A percentile compares a stretch with the other conserved stretches of the same genome.
Evolutionary conservation across 495 filamentous ascomycete species (phyloP).

Genomic region (Aspergillus biplanus): DNA sequence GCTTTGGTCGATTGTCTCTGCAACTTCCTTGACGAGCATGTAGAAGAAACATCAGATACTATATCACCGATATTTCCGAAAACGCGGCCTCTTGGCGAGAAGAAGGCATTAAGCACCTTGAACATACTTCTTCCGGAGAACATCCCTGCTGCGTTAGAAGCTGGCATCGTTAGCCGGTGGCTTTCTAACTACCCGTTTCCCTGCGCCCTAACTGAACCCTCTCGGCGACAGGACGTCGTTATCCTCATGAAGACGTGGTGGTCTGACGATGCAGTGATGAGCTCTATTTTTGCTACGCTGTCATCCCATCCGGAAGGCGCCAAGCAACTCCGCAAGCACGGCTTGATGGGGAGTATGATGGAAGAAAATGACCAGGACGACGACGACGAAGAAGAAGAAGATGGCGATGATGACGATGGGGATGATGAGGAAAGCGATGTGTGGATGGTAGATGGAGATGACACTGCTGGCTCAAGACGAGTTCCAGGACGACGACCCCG

Average conservation of each 20-base stretch:
- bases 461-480: conserved; percentile 42
- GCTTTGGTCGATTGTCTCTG: conserved; percentile 52
- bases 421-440: conserved; percentile 45
- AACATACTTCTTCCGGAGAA: conserved; percentile 45
- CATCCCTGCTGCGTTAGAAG: conserved; percentile 42
- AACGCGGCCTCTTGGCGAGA: conserved; percentile 47
- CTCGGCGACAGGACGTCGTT: conserved; percentile 45
- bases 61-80: conserved; percentile 49
- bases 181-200: conserved; percentile 55
- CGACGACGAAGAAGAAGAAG: conserved; percentile 49
- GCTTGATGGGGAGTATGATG: conserved; percentile 48
- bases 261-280: conserved; percentile 51
- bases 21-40: conserved; percentile 51
- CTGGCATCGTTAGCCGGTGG: conserved; percentile 53
- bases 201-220: conserved; percentile 39
- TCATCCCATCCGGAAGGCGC: conserved; percentile 36
- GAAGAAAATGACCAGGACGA: conserved; percentile 51
- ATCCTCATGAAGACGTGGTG: conserved; percentile 53
- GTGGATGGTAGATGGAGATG: conserved; percentile 54
- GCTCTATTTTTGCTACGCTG: conserved; percentile 43
- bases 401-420: conserved; percentile 37
- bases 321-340: conserved; percentile 49
- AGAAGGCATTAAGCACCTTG: conserved; percentile 44
- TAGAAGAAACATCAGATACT: conserved; percentile 39
- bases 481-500: conserved; percentile 39